Percentiles rank a stretch among this genome's conserved stretches.
Conservation (phyloP, 2,329 filamentous ascomycete species). For the Monosporascus sp. region DNA sequence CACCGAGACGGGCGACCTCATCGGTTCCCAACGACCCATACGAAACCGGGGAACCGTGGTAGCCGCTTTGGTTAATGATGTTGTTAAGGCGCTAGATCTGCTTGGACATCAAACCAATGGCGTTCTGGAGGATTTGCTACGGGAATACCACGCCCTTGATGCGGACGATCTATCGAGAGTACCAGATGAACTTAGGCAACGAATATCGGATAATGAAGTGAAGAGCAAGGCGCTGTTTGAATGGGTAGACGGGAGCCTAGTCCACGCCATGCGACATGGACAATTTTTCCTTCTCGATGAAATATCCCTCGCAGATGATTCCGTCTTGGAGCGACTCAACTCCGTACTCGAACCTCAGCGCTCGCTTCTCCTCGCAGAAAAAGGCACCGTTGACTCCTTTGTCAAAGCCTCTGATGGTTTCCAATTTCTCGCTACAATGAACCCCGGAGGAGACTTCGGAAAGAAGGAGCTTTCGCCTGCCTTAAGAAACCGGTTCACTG, state of each 20-base stretch:
- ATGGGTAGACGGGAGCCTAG: constrained; percentile 90
- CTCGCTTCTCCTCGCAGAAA: constrained; percentile 85
- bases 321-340: constrained; percentile 91
- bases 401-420: constrained; percentile 73
- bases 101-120: constrained; percentile 35
- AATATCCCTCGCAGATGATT: constrained; percentile 96
- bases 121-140: constrained; percentile 50
- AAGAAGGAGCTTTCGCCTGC: constrained; percentile 97
- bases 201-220: constrained; percentile 42
- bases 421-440: constrained; percentile 98
- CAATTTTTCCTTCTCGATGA: constrained; percentile 94
- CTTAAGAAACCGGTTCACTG: constrained; percentile 91
- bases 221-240: constrained; percentile 86
- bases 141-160: constrained; percentile 51
- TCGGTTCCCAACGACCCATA: constrained; percentile 88
- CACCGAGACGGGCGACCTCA: constrained; percentile 93
- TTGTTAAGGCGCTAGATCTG: constrained; percentile 41
- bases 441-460: constrained; percentile 95
- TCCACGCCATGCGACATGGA: constrained; percentile 86
- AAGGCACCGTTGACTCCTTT: constrained; percentile 78
- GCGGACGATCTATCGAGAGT: constrained; percentile 38
- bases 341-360: constrained; percentile 89
- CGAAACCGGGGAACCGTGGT: constrained; percentile 75
- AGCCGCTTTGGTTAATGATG: constrained; percentile 57
- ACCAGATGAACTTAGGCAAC: constrained; percentile 40